phyloP scores from a whole-genome alignment of 1,139 yeast genomes.

The Yamadazyma aaseri region DNA sequence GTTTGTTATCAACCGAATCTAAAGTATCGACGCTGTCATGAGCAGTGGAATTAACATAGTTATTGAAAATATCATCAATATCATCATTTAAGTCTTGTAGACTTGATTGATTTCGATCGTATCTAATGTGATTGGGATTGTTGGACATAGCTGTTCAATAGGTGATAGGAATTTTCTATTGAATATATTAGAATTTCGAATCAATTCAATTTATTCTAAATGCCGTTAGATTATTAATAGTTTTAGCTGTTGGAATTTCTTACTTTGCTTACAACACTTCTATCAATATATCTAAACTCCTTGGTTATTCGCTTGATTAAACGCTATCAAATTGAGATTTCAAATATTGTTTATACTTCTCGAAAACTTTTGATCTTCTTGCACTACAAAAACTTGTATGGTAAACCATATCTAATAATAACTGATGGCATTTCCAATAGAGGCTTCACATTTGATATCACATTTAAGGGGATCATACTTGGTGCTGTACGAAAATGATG shows the following conservation, averaged over 20 bases:
- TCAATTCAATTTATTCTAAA: no score
- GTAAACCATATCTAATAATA: background rate
- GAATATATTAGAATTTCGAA: no score
- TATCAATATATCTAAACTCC: no score
- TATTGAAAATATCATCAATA: conserved; percentile 35
- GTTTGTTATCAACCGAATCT: conserved; percentile 22
- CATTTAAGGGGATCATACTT: conserved; percentile 34
- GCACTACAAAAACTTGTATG: background rate
- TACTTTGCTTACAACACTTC: no score
- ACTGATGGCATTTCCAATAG: conserved; percentile 38
- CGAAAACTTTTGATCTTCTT: conserved; percentile 1
- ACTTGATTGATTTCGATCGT: conserved; percentile 12
- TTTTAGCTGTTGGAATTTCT: no score
- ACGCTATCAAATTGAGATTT: no score
- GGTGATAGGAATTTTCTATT: no score
- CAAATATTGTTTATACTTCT: conserved; percentile 2
- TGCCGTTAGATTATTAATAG: no score
- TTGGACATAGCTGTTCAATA: no score
- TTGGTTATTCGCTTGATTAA: no score
- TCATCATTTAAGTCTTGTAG: conserved; percentile 30
- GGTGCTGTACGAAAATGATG: conserved; percentile 27
- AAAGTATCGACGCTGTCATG: conserved; percentile 31
- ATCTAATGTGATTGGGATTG: conserved; percentile 9
- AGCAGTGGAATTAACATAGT: conserved; percentile 18
- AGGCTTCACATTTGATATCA: conserved; percentile 27